These are phyloP conservation scores for Penicillium capsulatum DNA, from an alignment of 2,329 filamentous ascomycete genomes.

Conservation along the genomic window DNA sequence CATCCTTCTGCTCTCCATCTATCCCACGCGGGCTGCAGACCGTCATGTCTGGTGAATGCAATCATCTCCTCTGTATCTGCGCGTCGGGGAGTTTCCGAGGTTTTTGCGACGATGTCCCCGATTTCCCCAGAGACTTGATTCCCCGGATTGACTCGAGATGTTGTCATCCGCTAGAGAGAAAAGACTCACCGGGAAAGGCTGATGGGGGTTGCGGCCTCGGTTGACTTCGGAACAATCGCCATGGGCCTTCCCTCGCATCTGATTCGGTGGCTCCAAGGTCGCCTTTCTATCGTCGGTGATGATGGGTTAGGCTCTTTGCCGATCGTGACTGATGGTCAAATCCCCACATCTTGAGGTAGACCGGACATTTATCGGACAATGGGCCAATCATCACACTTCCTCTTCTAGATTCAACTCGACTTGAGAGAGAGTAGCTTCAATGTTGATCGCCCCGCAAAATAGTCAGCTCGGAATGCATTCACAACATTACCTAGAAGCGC, in stretches of 20 bases:
- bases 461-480: slow-evolving; percentile 6
- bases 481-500: no score
- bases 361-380: slow-evolving; percentile 30
- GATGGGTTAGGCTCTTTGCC: no score
- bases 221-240: neutral
- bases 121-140: neutral
- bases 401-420: slow-evolving; percentile 1
- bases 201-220: neutral
- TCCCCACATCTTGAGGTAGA: no score
- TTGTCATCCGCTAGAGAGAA: slow-evolving; percentile 14
- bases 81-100: slow-evolving; percentile 1
- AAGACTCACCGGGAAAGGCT: slow-evolving; percentile 11
- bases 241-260: neutral
- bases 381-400: slow-evolving; percentile 20
- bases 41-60: no score
- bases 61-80: no score
- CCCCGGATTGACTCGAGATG: neutral
- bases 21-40: no score
- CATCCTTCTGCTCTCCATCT: no score
- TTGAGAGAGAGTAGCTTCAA: no score
- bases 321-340: no score
- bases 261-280: neutral
- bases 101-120: no score
- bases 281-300: no score
- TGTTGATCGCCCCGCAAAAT: slow-evolving; percentile 11